A percentile compares a stretch with the other conserved stretches of the same genome.
These are phyloP conservation scores for Pholiota conissans DNA, from an alignment of 768 basidiomycete genomes.

Conservation along the genomic window DNA sequence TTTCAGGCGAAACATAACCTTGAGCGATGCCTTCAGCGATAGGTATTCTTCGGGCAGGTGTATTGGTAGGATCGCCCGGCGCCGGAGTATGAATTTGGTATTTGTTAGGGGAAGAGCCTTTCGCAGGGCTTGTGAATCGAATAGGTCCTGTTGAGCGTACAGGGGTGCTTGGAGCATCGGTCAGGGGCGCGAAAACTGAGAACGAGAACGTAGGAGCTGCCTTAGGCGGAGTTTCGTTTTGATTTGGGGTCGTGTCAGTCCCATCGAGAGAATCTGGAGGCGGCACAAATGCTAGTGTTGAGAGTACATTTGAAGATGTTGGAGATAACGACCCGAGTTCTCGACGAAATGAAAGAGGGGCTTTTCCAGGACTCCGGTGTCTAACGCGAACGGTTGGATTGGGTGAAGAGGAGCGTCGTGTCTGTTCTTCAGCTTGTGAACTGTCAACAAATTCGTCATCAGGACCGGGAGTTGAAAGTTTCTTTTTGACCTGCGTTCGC, in stretches of 20 bases:
- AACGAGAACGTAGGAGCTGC: slow-evolving; percentile 24
- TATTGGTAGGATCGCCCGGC: slow-evolving; percentile 41
- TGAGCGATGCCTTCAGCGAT: slow-evolving; percentile 50
- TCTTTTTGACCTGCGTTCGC: slow-evolving; percentile 22
- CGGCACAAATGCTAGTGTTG: slow-evolving; percentile 21
- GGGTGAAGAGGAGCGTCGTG: slow-evolving; percentile 15
- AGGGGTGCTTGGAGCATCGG: slow-evolving; percentile 21
- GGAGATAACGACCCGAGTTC: slow-evolving; percentile 64
- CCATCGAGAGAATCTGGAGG: slow-evolving; percentile 5
- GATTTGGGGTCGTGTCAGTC: slow-evolving; percentile 4
- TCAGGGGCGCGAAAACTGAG: slow-evolving; percentile 28
- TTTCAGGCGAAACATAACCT: slow-evolving; percentile 51
- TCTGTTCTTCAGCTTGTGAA: slow-evolving; percentile 20
- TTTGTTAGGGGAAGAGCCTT: slow-evolving; percentile 30
- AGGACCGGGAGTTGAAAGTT: slow-evolving; percentile 4
- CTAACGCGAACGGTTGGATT: slow-evolving; percentile 15
- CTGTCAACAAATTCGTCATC: slow-evolving; percentile 19
- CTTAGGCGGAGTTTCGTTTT: slow-evolving; percentile 10
- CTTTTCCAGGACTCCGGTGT: slow-evolving; percentile 21
- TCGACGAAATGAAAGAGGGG: slow-evolving; percentile 27
- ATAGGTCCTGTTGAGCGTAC: slow-evolving; percentile 20
- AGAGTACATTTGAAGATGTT: slow-evolving; percentile 39
- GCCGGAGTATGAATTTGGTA: slow-evolving; percentile 27
- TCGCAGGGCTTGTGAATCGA: slow-evolving; percentile 26
- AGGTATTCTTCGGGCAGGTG: slow-evolving; percentile 67